Evolutionary conservation across 768 basidiomycete species (phyloP).

Genomic region (Amanita brunnescens): DNA sequence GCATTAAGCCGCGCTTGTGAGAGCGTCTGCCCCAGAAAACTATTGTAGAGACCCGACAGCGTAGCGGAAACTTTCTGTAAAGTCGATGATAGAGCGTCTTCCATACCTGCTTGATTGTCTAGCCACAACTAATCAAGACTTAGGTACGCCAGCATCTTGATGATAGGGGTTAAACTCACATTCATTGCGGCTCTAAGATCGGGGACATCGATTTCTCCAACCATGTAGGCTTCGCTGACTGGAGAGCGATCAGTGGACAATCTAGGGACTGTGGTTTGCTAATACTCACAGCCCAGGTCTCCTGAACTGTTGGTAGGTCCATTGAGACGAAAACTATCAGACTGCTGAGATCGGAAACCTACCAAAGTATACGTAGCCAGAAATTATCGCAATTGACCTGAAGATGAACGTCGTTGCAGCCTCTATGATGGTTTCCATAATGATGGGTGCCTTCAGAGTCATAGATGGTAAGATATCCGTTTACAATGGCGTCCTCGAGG

Average conservation of each 20-base stretch:
- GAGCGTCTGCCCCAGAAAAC: constrained; percentile 65
- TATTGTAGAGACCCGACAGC: constrained; percentile 57
- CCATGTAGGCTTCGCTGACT: constrained; percentile 74
- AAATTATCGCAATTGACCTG: constrained; percentile 52
- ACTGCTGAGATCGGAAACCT: constrained; percentile 17
- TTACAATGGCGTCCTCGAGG: constrained; percentile 47
- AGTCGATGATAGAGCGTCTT: constrained; percentile 46
- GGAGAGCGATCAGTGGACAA: constrained; percentile 3
- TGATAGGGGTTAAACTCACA: constrained; percentile 29
- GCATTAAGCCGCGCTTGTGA: constrained; percentile 71
- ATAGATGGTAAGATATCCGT: constrained; percentile 52
- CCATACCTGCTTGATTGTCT: constrained; percentile 54
- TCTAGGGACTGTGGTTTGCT: not conserved
- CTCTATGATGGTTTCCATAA: constrained; percentile 50
- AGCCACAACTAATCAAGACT: constrained; percentile 47
- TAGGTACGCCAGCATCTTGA: constrained; percentile 9
- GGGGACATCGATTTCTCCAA: constrained; percentile 57
- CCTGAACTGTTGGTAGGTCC: constrained; percentile 34
- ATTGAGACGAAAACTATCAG: not conserved
- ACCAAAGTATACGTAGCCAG: constrained; percentile 61
- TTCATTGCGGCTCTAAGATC: constrained; percentile 55
- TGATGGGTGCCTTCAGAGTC: constrained; percentile 52
- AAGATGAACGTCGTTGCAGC: constrained; percentile 53
- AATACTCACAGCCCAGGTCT: constrained; percentile 55
- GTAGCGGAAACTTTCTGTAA: constrained; percentile 49